Evolutionary conservation across 805 yeast species (phyloP).

Genomic region (Ogataea angusta): DNA sequence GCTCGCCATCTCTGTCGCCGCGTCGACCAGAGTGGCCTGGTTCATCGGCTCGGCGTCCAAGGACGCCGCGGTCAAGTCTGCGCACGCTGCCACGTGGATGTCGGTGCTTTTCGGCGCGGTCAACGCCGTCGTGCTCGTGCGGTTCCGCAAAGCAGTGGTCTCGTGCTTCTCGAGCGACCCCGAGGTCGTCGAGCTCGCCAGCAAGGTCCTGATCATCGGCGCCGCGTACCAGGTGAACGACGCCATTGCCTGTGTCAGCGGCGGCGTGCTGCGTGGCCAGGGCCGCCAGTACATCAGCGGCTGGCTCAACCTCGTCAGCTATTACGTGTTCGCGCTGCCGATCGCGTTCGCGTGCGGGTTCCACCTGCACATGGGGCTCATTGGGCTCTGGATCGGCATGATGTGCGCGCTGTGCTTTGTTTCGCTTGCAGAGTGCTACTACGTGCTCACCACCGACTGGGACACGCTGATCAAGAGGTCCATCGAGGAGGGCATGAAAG

Average conservation of each 20-base stretch:
- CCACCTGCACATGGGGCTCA: constrained; percentile 44
- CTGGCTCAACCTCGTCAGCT: constrained; percentile 51
- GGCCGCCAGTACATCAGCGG: constrained; percentile 70
- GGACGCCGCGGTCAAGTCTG: constrained; percentile 36
- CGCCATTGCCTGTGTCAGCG: constrained; percentile 66
- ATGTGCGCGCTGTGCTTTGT: constrained; percentile 51
- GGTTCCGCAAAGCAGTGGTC: constrained; percentile 43
- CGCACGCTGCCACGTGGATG: constrained; percentile 36
- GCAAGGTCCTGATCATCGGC: constrained; percentile 55
- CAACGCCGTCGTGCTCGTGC: constrained; percentile 45
- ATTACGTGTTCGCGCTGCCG: constrained; percentile 64
- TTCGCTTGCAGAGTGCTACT: constrained; percentile 41
- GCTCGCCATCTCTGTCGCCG: constrained; percentile 55
- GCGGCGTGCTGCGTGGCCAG: constrained; percentile 77
- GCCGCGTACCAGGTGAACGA: constrained; percentile 71
- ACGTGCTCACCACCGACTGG: constrained; percentile 31
- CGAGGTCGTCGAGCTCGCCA: constrained; percentile 50
- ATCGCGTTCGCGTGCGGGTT: constrained; percentile 54
- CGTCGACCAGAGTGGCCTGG: constrained; percentile 57
- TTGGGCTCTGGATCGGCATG: constrained; percentile 66
- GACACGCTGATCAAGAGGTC: constrained; percentile 29
- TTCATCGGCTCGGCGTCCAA: constrained; percentile 43
- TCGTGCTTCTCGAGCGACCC: constrained; percentile 57
- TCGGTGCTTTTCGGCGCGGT: constrained; percentile 37
- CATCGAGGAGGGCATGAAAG: constrained; percentile 28